Evolutionary conservation across 1,284 basidiomycete species (phyloP).

Genomic region (Malassezia dermatis): DNA sequence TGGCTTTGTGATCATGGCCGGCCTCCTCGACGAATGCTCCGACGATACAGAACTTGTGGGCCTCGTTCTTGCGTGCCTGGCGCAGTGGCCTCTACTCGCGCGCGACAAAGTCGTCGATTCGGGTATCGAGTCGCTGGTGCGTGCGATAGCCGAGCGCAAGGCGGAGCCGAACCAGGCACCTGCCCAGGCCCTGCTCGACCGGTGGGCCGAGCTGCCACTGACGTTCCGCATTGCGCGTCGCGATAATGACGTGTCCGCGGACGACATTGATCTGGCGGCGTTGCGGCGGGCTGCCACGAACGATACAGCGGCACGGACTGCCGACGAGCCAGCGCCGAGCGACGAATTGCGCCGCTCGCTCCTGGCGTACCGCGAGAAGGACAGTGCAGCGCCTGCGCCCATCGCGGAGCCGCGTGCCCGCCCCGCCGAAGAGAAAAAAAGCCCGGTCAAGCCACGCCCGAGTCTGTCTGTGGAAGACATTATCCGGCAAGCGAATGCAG

Average conservation of each 20-base stretch:
- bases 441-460: background rate
- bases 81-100: constrained; percentile 67
- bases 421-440: background rate
- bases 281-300: constrained; percentile 6
- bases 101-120: constrained; percentile 78
- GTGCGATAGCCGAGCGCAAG: constrained; percentile 32
- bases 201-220: constrained; percentile 65
- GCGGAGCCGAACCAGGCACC: constrained; percentile 20
- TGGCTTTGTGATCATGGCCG: constrained; percentile 84
- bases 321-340: background rate
- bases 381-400: background rate
- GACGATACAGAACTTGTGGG: constrained; percentile 64
- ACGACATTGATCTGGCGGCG: background rate
- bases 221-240: constrained; percentile 64
- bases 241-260: constrained; percentile 19
- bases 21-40: constrained; percentile 68
- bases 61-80: constrained; percentile 52
- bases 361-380: constrained; percentile 8
- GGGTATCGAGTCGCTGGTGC: constrained; percentile 50
- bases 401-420: background rate
- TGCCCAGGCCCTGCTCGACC: constrained; percentile 56
- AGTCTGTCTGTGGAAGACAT: constrained; percentile 40
- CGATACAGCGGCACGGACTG: background rate
- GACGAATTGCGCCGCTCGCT: constrained; percentile 17
- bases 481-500: constrained; percentile 41